These are phyloP conservation scores for Cornus controversa DNA, from an alignment of 148 eudicot genomes.

Conservation along the genomic window DNA sequence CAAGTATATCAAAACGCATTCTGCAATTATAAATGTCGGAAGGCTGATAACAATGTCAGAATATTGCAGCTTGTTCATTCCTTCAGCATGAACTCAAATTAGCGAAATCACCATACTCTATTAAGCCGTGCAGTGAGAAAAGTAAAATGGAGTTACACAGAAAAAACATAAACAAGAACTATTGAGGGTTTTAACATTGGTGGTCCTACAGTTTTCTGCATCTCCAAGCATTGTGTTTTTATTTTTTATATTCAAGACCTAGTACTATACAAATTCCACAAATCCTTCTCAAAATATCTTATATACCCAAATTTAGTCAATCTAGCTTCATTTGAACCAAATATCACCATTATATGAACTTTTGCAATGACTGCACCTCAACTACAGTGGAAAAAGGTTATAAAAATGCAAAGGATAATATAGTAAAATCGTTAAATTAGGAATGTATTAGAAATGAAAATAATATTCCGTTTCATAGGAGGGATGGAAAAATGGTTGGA, in stretches of 20 bases:
- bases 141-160: neutral
- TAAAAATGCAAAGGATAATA: too few species aligned
- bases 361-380: too few species aligned
- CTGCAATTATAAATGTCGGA: slow-evolving; percentile 99
- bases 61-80: slow-evolving; percentile 33
- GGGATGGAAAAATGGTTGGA: too few species aligned
- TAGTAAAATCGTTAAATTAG: too few species aligned
- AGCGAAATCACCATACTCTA: slow-evolving; percentile 8
- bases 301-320: neutral
- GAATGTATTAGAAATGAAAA: too few species aligned
- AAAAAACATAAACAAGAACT: neutral
- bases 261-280: neutral
- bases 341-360: too few species aligned
- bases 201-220: too few species aligned
- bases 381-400: too few species aligned
- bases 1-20: slow-evolving; percentile 96
- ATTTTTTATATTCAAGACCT: too few species aligned
- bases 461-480: too few species aligned
- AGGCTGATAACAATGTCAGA: slow-evolving; percentile 92
- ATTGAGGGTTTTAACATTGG: too few species aligned
- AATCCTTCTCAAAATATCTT: neutral
- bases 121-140: neutral
- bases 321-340: neutral
- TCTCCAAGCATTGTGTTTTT: too few species aligned
- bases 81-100: neutral